Conservation (phyloP, 441 rosid species). For the Aleurites moluccanus region DNA sequence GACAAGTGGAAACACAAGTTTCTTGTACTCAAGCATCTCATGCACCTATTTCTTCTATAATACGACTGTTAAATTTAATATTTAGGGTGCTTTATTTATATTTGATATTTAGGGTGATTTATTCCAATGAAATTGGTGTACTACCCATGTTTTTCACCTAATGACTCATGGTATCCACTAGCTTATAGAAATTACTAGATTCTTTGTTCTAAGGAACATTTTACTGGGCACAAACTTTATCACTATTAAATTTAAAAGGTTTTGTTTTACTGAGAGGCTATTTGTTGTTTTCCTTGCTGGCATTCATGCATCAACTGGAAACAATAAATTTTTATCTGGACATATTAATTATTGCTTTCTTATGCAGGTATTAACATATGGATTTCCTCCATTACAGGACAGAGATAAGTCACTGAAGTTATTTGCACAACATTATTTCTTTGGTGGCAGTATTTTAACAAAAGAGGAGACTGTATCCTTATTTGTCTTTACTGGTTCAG, state of each 20-base stretch:
- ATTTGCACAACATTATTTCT: slow-evolving; percentile 75
- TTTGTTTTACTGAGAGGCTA: neutral
- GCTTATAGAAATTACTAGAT: neutral
- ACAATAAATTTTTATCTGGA: neutral
- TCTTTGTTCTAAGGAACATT: neutral
- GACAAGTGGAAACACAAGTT: neutral
- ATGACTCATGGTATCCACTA: neutral
- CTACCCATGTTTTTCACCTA: slow-evolving; percentile 3
- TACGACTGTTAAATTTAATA: neutral
- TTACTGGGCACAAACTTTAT: neutral
- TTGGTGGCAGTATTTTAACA: slow-evolving; percentile 66
- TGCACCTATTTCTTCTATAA: neutral
- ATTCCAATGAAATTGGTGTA: neutral
- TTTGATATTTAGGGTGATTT: slow-evolving; percentile 1
- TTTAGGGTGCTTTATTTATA: too few relatives aligned
- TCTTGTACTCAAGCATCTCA: neutral
- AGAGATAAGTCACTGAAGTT: slow-evolving; percentile 67
- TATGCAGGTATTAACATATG: slow-evolving; percentile 75
- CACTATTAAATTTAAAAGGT: neutral
- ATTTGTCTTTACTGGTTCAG: slow-evolving; percentile 12
- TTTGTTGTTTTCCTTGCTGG: neutral
- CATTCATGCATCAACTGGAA: neutral
- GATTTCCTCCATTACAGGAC: slow-evolving; percentile 92
- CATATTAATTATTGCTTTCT: slow-evolving; percentile 17
- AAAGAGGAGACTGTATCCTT: slow-evolving; percentile 83